Evolutionary conservation across 495 filamentous ascomycete genomes (phyloP).

Genomic region (Melanomma pulvis-pyrius): DNA sequence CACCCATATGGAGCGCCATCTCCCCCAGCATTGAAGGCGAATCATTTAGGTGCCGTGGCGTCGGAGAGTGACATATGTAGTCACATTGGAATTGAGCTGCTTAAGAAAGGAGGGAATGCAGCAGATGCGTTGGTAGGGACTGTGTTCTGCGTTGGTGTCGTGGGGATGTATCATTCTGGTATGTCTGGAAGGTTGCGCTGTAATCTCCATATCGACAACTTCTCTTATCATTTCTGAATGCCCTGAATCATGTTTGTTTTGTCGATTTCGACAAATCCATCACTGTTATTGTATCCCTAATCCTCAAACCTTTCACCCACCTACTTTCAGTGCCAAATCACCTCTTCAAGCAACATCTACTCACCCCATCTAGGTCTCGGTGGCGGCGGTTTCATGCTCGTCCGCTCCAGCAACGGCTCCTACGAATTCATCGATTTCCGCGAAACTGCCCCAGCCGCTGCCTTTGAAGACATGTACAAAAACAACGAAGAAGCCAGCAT

Average conservation of each 20-base stretch:
- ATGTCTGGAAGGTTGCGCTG: neutral
- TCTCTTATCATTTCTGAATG: neutral
- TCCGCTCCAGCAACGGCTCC: constrained; percentile 62
- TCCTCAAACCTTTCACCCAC: neutral
- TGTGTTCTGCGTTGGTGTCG: constrained; percentile 43
- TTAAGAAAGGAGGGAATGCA: constrained; percentile 50
- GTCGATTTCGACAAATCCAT: too few species aligned
- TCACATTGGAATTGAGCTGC: constrained; percentile 70
- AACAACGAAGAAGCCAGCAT: constrained; percentile 46
- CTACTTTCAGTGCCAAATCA: neutral
- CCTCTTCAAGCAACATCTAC: neutral
- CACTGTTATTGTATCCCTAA: too few species aligned
- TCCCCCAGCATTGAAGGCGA: neutral
- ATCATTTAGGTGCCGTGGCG: constrained; percentile 68
- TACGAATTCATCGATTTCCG: constrained; percentile 85
- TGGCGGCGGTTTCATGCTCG: constrained; percentile 86
- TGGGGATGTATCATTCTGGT: constrained; percentile 72
- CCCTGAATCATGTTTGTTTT: too few species aligned
- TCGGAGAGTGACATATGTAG: constrained; percentile 77
- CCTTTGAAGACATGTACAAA: constrained; percentile 78
- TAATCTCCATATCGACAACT: neutral
- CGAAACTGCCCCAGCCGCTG: constrained; percentile 79
- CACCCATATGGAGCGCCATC: neutral
- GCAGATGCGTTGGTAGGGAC: constrained; percentile 49
- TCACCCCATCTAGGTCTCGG: constrained; percentile 52